Conservation (phyloP, 768 basidiomycete species). For the Mycena kentingensis region DNA sequence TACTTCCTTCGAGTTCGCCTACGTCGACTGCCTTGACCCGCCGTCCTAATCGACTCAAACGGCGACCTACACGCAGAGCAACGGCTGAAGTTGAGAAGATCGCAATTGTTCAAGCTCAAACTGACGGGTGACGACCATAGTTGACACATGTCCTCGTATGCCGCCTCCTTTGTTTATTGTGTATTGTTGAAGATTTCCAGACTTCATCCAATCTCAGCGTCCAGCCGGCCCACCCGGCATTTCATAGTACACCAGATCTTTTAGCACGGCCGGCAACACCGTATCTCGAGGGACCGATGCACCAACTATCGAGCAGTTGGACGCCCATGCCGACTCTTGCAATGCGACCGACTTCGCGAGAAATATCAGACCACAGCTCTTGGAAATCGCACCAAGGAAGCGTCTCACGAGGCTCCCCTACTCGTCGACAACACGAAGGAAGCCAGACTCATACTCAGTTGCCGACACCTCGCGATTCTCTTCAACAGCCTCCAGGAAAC, state of each 20-base stretch:
- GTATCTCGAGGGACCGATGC: not conserved
- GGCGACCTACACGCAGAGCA: slow-evolving; percentile 3
- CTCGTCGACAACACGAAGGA: too few relatives aligned
- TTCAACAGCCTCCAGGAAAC: slow-evolving; percentile 2
- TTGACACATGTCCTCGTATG: too few relatives aligned
- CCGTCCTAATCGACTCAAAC: slow-evolving; percentile 13
- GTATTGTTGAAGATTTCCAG: too few relatives aligned
- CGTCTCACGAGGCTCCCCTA: not conserved
- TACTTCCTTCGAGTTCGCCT: not conserved
- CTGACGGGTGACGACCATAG: too few relatives aligned
- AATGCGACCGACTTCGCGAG: slow-evolving; percentile 3
- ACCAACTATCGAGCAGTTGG: slow-evolving; percentile 3
- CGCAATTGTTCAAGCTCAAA: too few relatives aligned
- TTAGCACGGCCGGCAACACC: too few relatives aligned
- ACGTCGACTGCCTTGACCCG: slow-evolving; percentile 1
- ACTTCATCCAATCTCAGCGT: not conserved
- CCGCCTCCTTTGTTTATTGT: too few relatives aligned
- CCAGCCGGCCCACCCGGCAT: not conserved
- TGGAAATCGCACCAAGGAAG: slow-evolving; percentile 10
- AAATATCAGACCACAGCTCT: slow-evolving; percentile 5
- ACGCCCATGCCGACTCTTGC: slow-evolving; percentile 8
- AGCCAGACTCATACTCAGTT: too few relatives aligned
- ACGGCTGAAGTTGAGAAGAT: not conserved
- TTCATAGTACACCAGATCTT: not conserved
- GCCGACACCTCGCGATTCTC: not conserved